A percentile compares a stretch with the other conserved stretches of the same genome.
Evolutionary conservation across 1,284 basidiomycete species (phyloP).

Genomic region (Pseudozyma sp.): DNA sequence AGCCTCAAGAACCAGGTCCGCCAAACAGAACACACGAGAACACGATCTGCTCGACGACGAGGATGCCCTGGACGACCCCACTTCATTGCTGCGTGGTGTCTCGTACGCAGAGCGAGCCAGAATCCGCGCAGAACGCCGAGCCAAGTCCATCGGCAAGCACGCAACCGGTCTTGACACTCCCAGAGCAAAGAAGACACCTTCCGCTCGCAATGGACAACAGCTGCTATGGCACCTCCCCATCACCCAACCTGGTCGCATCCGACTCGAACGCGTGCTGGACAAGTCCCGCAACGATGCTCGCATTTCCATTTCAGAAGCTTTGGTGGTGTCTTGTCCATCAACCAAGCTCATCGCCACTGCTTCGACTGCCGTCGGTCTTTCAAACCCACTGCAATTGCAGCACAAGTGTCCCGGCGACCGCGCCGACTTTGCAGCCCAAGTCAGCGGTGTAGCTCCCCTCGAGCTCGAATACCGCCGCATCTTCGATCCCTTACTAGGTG

Average conservation of each 20-base stretch:
- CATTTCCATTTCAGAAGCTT: constrained; percentile 49
- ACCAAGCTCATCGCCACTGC: constrained; percentile 44
- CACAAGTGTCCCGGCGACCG: constrained; percentile 63
- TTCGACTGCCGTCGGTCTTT: not conserved
- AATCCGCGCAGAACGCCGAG: constrained; percentile 40
- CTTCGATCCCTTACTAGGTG: constrained; percentile 26
- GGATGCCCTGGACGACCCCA: constrained; percentile 36
- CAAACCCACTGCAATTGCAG: constrained; percentile 14
- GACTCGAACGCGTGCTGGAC: constrained; percentile 64
- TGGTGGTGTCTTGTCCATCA: constrained; percentile 64
- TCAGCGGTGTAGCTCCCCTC: constrained; percentile 63
- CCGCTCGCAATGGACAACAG: constrained; percentile 26
- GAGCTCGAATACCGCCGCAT: constrained; percentile 55
- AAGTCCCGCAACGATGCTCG: constrained; percentile 58
- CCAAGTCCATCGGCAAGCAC: constrained; percentile 20
- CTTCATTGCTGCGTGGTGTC: constrained; percentile 40
- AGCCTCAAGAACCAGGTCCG: constrained; percentile 16
- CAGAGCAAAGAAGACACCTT: constrained; percentile 16
- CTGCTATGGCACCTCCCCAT: constrained; percentile 58
- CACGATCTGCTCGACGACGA: constrained; percentile 31
- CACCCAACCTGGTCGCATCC: constrained; percentile 52
- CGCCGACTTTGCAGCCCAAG: constrained; percentile 51
- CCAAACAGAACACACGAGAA: constrained; percentile 12
- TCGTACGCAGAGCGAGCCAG: constrained; percentile 42
- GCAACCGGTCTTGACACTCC: constrained; percentile 27